Evolutionary conservation across 495 filamentous ascomycete genomes (phyloP), one percentile per base, ranked within the genome.

Genomic region (Oidiodendron maius): DNA sequence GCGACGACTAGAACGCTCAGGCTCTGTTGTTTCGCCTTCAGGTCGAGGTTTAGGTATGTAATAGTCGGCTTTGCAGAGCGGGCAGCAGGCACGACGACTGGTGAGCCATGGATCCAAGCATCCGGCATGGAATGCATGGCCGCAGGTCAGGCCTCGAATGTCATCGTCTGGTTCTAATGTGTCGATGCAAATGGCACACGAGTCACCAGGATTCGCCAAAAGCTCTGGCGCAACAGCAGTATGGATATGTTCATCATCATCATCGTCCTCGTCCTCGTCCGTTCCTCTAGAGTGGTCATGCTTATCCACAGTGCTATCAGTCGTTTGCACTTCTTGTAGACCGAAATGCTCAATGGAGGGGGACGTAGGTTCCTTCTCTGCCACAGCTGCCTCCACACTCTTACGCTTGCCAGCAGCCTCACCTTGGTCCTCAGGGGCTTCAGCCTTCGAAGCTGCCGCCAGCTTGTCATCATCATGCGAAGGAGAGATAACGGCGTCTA

Each of bases 71-170:
- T 99, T 99, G 72, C 93, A 97, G 37, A 97, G 79, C 41, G 94
- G 94, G 64, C 94, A 99, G 65, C 93, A 95, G 11, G 93, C 94
- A 51, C 91, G 81, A 52, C 93, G 76, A 57, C 81, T 87, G 1
- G 93, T 98, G 44, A 98, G 71, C 93, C 93, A 98, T 10, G 94
- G 93, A 58, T 99, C 93, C 16, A 99, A 76, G 65, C 93, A 99
- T 18, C 77, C 79, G 39, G 87, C 86, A 66, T 99, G 93, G 75
- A 97, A 99, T 51, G 93, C 91, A 64, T 97, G 94, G 25, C 90
- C 90, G 58, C 93, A 97, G 11, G 88, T 89, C 34, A 98, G 68
- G 21, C 93, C 93, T 46, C 93, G 86, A 32, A 98, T 84, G 66
- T 96, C 91, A 61, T 97, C 93, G 58, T 96, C 84, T 42, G 95